phyloP scores from a whole-genome alignment of 306 rosid species.

The Betula pendula region DNA sequence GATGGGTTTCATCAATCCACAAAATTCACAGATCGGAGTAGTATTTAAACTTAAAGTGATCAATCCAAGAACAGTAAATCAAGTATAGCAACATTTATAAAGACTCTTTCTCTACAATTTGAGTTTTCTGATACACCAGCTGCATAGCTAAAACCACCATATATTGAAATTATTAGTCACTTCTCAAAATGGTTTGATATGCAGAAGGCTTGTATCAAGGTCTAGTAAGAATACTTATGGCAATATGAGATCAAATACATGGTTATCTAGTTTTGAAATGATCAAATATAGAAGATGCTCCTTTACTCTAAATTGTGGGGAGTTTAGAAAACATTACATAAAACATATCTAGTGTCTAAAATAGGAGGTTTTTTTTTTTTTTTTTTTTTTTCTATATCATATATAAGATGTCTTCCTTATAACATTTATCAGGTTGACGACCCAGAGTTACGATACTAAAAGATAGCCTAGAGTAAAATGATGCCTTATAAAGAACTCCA shows the following conservation, averaged over 20 bases:
- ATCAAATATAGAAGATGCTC: neutral
- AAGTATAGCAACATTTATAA: neutral
- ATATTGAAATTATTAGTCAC: neutral
- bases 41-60: neutral
- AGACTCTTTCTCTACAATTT: neutral
- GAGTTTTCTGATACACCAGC: conserved; percentile 1
- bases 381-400: neutral
- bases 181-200: neutral
- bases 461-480: neutral
- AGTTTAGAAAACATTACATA: too few species aligned
- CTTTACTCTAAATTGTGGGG: neutral
- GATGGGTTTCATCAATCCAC: neutral
- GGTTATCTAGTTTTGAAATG: neutral
- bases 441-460: neutral
- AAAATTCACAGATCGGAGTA: neutral
- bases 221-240: neutral
- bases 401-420: neutral
- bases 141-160: neutral
- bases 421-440: neutral
- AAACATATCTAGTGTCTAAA: too few species aligned
- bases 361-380: too few species aligned
- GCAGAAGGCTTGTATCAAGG: neutral
- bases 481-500: neutral
- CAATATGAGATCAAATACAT: neutral
- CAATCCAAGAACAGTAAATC: neutral